phyloP scores from a whole-genome alignment of 1,284 basidiomycete genomes.

The Caloboletus inedulis region DNA sequence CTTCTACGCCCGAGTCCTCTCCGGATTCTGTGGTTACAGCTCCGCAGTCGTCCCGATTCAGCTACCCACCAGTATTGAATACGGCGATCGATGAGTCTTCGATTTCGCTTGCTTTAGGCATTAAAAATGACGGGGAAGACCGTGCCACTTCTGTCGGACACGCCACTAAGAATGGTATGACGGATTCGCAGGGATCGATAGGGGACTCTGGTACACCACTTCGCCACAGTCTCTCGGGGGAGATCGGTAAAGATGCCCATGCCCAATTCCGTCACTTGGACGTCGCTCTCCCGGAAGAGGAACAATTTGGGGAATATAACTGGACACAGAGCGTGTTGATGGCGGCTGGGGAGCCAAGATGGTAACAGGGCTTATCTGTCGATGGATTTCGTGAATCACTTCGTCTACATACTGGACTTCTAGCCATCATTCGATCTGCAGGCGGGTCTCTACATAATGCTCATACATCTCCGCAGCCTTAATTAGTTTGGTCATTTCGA shows the following conservation, averaged over 20 bases:
- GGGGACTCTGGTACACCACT: background rate
- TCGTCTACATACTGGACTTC: constrained; percentile 19
- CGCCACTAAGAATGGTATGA: constrained; percentile 4
- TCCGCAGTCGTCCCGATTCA: constrained; percentile 35
- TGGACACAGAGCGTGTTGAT: constrained; percentile 35
- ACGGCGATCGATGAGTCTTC: constrained; percentile 35
- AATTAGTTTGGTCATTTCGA: constrained; percentile 22
- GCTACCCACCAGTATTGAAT: constrained; percentile 35
- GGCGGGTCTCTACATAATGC: constrained; percentile 29
- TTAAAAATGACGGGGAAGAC: constrained; percentile 24
- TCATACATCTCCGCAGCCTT: constrained; percentile 11
- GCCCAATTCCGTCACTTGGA: constrained; percentile 25
- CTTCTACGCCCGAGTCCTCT: constrained; percentile 31
- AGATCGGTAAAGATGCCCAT: constrained; percentile 9
- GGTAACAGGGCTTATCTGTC: constrained; percentile 19
- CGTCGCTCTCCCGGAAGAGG: constrained; percentile 26
- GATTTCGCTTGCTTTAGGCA: constrained; percentile 35
- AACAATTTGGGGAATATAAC: constrained; percentile 25
- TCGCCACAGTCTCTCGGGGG: constrained; percentile 5
- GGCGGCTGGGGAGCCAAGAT: constrained; percentile 32
- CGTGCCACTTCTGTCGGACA: constrained; percentile 8
- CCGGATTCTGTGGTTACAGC: constrained; percentile 35
- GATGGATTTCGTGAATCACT: constrained; percentile 12
- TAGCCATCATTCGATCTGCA: constrained; percentile 28
- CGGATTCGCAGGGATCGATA: constrained; percentile 7